Evolutionary conservation across 140 eudicot genomes (phyloP), one percentile per base, ranked within the genome.

Genomic region (Oenanthe javanica): DNA sequence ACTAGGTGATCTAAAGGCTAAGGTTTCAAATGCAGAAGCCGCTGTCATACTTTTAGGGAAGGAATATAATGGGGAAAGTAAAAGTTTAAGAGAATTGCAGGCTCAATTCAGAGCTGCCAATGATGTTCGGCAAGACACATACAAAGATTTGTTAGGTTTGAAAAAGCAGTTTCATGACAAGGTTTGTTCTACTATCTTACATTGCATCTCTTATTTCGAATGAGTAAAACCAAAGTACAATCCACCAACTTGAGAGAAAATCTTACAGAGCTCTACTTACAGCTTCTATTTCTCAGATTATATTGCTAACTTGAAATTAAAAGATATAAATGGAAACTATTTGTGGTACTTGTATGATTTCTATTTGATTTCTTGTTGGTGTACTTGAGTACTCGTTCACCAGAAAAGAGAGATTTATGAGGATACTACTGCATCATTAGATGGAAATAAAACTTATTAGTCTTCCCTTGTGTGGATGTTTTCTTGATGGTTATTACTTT

Each of bases 121-220:
- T 86, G 91, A 86, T 80, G 79, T 91, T 81, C 96, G 97, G 67
- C 97, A 95, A 85, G 83, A 81, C 75, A 91, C 91, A 42, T 92
- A 89, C 81, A 77, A 77, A 43, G 85, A 86, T 40, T 79, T 84
- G 79, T 85, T 67, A 77, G 76, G 77, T 86, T 85, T 94, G 87
- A 88, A 78, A 87, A 88, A 75, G 48, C 87, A 86, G 80, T 69
- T 85, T 45, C 82, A 51, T 61, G 94, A 90, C 82, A 94, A 94
- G 98, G 99, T 94, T 78, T 85, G 91, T 84, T 49, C 48, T 72
- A 70, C 36, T 23, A 47, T 14, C 63, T 38, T 54, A 36, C 1
- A 0, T 70, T 70, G 75, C 21, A 70, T 70, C 75, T 38, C 49
- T 70, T 70, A 70, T 42, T 38, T 4, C 10, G 47, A 27, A 11